These are phyloP conservation scores for Lycium barbarum DNA, from an alignment of 257 asterid species.

Conservation along the genomic window DNA sequence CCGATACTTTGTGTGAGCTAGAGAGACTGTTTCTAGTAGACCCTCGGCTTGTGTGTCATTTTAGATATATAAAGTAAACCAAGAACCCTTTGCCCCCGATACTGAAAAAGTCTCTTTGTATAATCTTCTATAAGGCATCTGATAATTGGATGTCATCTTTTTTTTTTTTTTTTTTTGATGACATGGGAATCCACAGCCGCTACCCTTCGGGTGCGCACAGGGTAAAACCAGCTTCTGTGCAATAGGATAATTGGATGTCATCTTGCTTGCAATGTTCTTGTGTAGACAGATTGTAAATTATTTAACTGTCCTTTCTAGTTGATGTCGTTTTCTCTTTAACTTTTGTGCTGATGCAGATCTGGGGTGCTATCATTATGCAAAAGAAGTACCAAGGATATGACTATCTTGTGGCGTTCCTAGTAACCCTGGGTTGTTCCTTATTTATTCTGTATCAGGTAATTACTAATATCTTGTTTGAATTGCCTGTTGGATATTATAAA, in stretches of 20 bases:
- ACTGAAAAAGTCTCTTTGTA: neutral
- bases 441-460: slow-evolving; percentile 89
- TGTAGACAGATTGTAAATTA: neutral
- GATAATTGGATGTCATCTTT: neutral
- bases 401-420: slow-evolving; percentile 74
- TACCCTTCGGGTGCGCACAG: too few species aligned
- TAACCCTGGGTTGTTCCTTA: slow-evolving; percentile 91
- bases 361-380: slow-evolving; percentile 98
- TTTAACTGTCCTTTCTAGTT: slow-evolving; percentile 24
- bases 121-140: neutral
- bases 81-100: neutral
- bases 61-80: slow-evolving; percentile 10
- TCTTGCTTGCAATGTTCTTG: slow-evolving; percentile 6
- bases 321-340: slow-evolving; percentile 27
- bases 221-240: too few species aligned
- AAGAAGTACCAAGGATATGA: slow-evolving; percentile 85
- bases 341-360: slow-evolving; percentile 67
- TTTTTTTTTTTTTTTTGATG: too few species aligned
- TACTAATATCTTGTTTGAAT: slow-evolving; percentile 26
- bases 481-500: neutral
- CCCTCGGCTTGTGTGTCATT: neutral
- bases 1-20: too few species aligned
- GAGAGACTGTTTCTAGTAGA: too few species aligned
- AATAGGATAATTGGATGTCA: neutral
- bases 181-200: too few species aligned